phyloP scores from a whole-genome alignment of 805 yeast genomes.

The Myxozyma mucilagina region DNA sequence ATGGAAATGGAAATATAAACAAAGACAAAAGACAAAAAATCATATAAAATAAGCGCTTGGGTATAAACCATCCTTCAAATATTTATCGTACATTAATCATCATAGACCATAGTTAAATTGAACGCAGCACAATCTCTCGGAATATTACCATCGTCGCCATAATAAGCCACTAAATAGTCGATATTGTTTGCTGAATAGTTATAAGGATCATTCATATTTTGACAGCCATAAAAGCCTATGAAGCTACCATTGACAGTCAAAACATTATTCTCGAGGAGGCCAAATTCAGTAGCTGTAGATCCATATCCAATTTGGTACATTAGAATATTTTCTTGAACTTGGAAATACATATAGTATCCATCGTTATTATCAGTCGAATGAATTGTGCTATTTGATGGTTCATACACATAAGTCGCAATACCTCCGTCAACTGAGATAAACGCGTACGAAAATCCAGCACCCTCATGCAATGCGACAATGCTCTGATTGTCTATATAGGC shows the following conservation, averaged over 20 bases:
- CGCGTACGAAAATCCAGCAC: constrained; percentile 5
- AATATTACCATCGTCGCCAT: background rate
- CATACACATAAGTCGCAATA: background rate
- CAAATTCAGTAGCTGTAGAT: background rate
- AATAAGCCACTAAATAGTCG: background rate
- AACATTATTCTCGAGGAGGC: background rate
- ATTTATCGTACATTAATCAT: background rate
- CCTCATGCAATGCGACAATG: constrained; percentile 7
- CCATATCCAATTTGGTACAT: background rate
- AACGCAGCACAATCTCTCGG: background rate
- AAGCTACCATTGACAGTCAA: constrained; percentile 2
- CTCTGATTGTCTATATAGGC: constrained; percentile 39
- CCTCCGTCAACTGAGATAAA: constrained; percentile 1
- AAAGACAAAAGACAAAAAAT: background rate
- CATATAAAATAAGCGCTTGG: background rate
- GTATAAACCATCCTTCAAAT: background rate
- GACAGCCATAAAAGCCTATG: constrained; percentile 42
- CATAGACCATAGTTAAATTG: background rate
- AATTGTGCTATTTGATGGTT: background rate
- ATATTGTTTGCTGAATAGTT: constrained; percentile 7
- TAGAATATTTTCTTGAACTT: background rate
- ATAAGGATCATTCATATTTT: constrained; percentile 35
- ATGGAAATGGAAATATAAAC: background rate
- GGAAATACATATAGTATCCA: background rate
- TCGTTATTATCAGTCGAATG: background rate